Conservation (phyloP, 148 eudicot genomes). For the Heliosperma pusillum region DNA sequence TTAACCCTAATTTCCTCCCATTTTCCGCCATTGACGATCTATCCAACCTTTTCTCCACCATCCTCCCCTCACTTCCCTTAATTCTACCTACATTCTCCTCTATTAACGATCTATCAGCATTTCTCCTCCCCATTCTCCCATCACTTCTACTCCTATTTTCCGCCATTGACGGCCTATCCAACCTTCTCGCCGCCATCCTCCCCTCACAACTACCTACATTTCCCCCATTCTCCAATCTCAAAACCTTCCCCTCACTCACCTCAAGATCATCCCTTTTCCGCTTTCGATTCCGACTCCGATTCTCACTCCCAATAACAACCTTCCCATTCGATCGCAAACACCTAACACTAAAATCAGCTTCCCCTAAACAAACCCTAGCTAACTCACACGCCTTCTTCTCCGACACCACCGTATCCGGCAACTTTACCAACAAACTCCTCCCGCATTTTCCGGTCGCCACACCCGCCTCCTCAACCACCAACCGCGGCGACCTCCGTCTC, state of each 20-base stretch:
- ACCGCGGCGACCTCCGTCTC: slow-evolving; percentile 24
- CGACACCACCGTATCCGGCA: slow-evolving; percentile 6
- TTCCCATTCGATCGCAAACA: slow-evolving; percentile 22
- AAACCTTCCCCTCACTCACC: slow-evolving; percentile 4
- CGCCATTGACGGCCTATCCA: slow-evolving; percentile 4
- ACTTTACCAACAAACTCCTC: slow-evolving; percentile 12
- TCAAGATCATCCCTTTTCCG: slow-evolving; percentile 20
- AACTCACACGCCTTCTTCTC: slow-evolving; percentile 24
- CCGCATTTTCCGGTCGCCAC: slow-evolving; percentile 1
- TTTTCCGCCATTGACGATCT: slow-evolving; percentile 13
- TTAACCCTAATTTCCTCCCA: neutral
- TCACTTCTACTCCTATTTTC: neutral
- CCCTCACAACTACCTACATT: no score
- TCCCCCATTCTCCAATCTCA: neutral
- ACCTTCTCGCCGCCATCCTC: neutral
- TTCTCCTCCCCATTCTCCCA: neutral
- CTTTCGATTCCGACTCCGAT: slow-evolving; percentile 9
- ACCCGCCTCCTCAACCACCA: slow-evolving; percentile 6
- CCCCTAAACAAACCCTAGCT: slow-evolving; percentile 17
- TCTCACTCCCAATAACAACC: neutral
- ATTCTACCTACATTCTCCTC: neutral
- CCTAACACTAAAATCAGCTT: slow-evolving; percentile 8
- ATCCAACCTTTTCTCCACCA: slow-evolving; percentile 6
- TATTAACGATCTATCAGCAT: neutral
- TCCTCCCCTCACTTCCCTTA: neutral